Percentiles rank a stretch among this genome's conserved stretches.
Evolutionary conservation across 2,329 filamentous ascomycete genomes (phyloP).

Genomic region (Orbilia javanica): DNA sequence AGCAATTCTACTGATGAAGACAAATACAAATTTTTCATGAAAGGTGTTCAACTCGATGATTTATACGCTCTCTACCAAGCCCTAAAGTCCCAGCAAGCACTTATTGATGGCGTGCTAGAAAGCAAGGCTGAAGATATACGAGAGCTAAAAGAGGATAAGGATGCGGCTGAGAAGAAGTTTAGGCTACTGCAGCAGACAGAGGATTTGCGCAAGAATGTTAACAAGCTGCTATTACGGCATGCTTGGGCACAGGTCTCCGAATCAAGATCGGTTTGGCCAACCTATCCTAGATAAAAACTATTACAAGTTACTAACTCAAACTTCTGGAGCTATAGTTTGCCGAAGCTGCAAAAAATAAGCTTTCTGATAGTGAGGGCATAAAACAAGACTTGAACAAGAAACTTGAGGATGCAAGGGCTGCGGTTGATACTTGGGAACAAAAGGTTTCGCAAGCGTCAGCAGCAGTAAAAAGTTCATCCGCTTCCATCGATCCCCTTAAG

Average conservation of each 20-base stretch:
- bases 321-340: slow-evolving; percentile 2
- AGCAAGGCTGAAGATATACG: slow-evolving; percentile 75
- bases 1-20: slow-evolving; percentile 83
- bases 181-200: slow-evolving; percentile 76
- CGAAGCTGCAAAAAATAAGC: slow-evolving; percentile 1
- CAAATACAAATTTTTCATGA: slow-evolving; percentile 97
- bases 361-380: background rate
- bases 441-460: slow-evolving; percentile 33
- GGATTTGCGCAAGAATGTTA: slow-evolving; percentile 73
- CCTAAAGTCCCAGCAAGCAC: slow-evolving; percentile 82
- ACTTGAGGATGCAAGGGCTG: slow-evolving; percentile 1
- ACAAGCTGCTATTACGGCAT: slow-evolving; percentile 74
- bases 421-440: slow-evolving; percentile 19
- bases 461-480: slow-evolving; percentile 36
- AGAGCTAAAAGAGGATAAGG: slow-evolving; percentile 71
- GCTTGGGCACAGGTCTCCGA: slow-evolving; percentile 90
- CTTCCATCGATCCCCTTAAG: slow-evolving; percentile 28
- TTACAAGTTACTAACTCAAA: background rate
- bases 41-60: slow-evolving; percentile 92
- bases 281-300: background rate
- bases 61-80: slow-evolving; percentile 91
- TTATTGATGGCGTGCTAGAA: slow-evolving; percentile 75
- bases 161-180: slow-evolving; percentile 75
- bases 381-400: background rate
- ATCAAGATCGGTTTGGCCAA: slow-evolving; percentile 71